Percentiles rank a stretch among this genome's conserved stretches.
phyloP scores from a whole-genome alignment of 805 yeast species.

The Wickerhamiella sorbophila region DNA sequence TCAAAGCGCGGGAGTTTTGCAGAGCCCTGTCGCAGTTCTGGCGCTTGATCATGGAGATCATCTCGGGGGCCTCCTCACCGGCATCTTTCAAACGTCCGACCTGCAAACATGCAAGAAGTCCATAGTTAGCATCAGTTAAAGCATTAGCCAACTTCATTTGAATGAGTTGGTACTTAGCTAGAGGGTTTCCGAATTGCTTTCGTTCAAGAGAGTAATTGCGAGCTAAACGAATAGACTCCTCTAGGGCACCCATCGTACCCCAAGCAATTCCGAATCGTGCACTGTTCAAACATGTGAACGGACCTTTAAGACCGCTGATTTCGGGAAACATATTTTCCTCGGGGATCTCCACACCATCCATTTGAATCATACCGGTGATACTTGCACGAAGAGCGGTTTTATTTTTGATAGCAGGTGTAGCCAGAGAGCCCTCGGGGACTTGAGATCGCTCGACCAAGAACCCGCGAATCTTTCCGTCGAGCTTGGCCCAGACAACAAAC shows the following conservation, averaged over 20 bases:
- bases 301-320: constrained; percentile 31
- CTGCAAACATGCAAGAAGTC: constrained; percentile 28
- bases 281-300: constrained; percentile 31
- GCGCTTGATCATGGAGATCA: constrained; percentile 31
- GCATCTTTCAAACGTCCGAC: constrained; percentile 30
- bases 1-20: constrained; percentile 24
- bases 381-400: constrained; percentile 30
- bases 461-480: constrained; percentile 31
- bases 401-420: constrained; percentile 29
- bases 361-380: constrained; percentile 31
- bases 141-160: constrained; percentile 33
- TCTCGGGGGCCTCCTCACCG: constrained; percentile 28
- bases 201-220: constrained; percentile 29
- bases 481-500: constrained; percentile 31
- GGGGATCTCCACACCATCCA: constrained; percentile 33
- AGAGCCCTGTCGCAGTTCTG: constrained; percentile 32
- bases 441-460: constrained; percentile 28
- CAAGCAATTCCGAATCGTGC: constrained; percentile 33
- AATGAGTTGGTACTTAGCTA: constrained; percentile 29
- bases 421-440: constrained; percentile 23
- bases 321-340: constrained; percentile 29
- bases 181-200: constrained; percentile 28
- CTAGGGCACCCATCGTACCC: constrained; percentile 34
- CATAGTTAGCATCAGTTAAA: constrained; percentile 28
- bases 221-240: constrained; percentile 27